A percentile compares a stretch with the other conserved stretches of the same genome.
phyloP scores from a whole-genome alignment of 768 basidiomycete species.

The Boletus vermiculosoides region DNA sequence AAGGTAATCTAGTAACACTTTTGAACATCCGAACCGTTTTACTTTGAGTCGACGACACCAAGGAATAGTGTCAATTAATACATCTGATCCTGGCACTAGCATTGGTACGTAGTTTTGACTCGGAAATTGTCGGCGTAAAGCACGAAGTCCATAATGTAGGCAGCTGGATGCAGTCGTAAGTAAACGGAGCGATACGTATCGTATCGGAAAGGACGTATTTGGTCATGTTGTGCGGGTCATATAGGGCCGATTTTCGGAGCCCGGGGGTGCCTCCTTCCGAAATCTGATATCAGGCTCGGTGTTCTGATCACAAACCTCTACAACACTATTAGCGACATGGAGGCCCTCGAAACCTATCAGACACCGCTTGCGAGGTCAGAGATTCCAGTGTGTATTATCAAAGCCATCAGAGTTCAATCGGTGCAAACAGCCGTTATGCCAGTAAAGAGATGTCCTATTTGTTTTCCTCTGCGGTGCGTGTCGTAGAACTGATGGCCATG shows the following conservation, averaged over 20 bases:
- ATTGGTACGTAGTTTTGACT: too few relatives aligned
- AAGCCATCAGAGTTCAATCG: background rate
- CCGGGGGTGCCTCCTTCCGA: background rate
- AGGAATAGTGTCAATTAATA: too few relatives aligned
- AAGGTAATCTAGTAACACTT: too few relatives aligned
- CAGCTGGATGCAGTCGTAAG: too few relatives aligned
- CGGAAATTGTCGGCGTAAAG: too few relatives aligned
- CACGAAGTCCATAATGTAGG: too few relatives aligned
- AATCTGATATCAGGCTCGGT: conserved; percentile 3
- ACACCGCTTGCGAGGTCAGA: conserved; percentile 76
- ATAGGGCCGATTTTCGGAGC: background rate
- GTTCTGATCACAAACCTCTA: background rate
- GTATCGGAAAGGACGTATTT: background rate
- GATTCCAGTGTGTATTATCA: background rate
- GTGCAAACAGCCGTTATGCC: conserved; percentile 81
- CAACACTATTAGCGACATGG: conserved; percentile 40
- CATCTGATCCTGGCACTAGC: too few relatives aligned
- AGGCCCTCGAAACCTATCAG: conserved; percentile 69
- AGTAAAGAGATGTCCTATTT: conserved; percentile 98
- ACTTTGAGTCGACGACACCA: too few relatives aligned
- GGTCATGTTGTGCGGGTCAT: background rate
- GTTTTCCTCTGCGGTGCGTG: conserved; percentile 86
- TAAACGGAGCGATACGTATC: background rate
- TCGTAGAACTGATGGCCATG: background rate
- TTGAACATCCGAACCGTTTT: too few relatives aligned